Conservation (phyloP, 1,139 yeast species). For the Pichia sp. region DNA sequence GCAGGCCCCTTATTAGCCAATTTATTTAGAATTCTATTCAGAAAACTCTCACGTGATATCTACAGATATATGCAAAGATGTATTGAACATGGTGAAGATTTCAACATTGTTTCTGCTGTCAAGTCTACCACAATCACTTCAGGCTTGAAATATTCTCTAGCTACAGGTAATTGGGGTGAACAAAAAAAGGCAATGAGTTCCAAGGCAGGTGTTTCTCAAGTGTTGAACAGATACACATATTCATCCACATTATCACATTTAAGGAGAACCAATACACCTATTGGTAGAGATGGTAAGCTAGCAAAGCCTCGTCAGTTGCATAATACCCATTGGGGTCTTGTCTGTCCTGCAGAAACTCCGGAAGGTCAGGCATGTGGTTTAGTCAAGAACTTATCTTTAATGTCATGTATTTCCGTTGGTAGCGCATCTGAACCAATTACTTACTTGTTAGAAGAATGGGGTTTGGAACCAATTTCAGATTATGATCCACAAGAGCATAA, state of each 20-base stretch:
- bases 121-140: slow-evolving; percentile 96
- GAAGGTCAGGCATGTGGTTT: slow-evolving; percentile 99
- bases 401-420: slow-evolving; percentile 98
- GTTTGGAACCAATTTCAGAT: slow-evolving; percentile 96
- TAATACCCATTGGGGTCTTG: slow-evolving; percentile 99
- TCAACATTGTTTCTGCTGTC: slow-evolving; percentile 92
- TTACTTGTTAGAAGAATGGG: slow-evolving; percentile 96
- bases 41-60: slow-evolving; percentile 89
- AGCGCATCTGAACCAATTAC: slow-evolving; percentile 94
- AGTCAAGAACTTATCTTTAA: slow-evolving; percentile 89
- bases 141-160: slow-evolving; percentile 93
- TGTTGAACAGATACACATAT: slow-evolving; percentile 93
- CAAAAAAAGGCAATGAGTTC: slow-evolving; percentile 99
- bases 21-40: slow-evolving; percentile 88
- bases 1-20: slow-evolving; percentile 97
- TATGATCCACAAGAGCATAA: slow-evolving; percentile 91
- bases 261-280: slow-evolving; percentile 97
- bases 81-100: slow-evolving; percentile 95
- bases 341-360: slow-evolving; percentile 99
- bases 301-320: slow-evolving; percentile 98
- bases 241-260: slow-evolving; percentile 96
- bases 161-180: slow-evolving; percentile 99
- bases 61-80: slow-evolving; percentile 98
- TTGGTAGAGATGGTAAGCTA: slow-evolving; percentile 97
- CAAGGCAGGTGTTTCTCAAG: slow-evolving; percentile 99